phyloP scores from a whole-genome alignment of 805 yeast genomes.

The Hanseniaspora guilliermondii region DNA sequence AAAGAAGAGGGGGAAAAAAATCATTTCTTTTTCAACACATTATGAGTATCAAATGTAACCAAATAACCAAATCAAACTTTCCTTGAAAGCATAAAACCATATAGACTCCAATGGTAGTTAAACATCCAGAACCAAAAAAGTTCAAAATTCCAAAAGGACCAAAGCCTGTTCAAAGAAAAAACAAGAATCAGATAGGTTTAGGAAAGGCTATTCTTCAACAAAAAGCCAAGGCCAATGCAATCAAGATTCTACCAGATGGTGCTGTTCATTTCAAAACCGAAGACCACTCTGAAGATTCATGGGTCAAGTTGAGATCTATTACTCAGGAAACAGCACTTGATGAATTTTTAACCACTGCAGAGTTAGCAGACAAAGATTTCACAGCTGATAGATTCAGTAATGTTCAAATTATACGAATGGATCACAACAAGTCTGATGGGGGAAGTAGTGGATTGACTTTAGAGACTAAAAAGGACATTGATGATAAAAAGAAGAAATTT shows the following conservation, averaged over 20 bases:
- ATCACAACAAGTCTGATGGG: constrained; percentile 32
- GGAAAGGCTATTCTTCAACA: constrained; percentile 75
- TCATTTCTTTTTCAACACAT: neutral
- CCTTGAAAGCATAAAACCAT: neutral
- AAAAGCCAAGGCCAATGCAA: constrained; percentile 53
- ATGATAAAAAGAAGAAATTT: constrained; percentile 52
- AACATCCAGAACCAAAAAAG: constrained; percentile 42
- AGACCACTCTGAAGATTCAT: constrained; percentile 59
- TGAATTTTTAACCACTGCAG: constrained; percentile 90
- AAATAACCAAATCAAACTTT: too few species aligned
- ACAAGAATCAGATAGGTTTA: constrained; percentile 70
- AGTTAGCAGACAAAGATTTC: constrained; percentile 89
- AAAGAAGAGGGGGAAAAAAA: neutral
- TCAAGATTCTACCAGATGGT: constrained; percentile 69
- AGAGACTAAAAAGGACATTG: constrained; percentile 52
- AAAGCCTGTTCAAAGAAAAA: constrained; percentile 72
- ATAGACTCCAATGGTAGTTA: constrained; percentile 28
- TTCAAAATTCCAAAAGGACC: constrained; percentile 91
- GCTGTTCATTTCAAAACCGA: constrained; percentile 80
- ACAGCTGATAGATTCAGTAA: constrained; percentile 78
- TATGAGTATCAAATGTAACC: too few species aligned
- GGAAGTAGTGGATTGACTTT: constrained; percentile 45
- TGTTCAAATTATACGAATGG: constrained; percentile 72
- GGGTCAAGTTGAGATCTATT: constrained; percentile 86
- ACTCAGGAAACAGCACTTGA: constrained; percentile 90